Evolutionary conservation across 129 eudicot species (phyloP), one percentile per base, ranked within the genome.

Genomic region (Saposhnikovia divaricata): DNA sequence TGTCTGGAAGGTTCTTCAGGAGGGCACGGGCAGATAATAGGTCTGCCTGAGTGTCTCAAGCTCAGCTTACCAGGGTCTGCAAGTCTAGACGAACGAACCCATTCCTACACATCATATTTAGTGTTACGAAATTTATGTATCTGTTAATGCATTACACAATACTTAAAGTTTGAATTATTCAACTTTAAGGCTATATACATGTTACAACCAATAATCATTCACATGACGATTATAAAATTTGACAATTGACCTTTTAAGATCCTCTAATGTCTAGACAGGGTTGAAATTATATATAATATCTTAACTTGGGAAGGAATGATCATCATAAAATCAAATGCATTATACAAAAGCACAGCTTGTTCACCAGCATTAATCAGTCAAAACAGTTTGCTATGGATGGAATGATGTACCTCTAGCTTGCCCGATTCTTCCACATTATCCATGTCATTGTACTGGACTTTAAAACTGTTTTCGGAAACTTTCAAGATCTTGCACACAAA

Each of bases 1-100:
- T 34, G 21, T 42, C 81, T 57, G 8, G 82, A 77, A 44, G 82
- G 68, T 55, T 87, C 84, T 72, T 37, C 18, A n/a, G 79, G 80
- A 40, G 88, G 89, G 78, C 86, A 80, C 31, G 96, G 96, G 57
- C 96, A 87, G n/a, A 89, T 47, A 0, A 84, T 84, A 65, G 75
- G 83, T 37, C 93, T 91, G 34, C 91, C 90, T n/a, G 74, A 69
- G 69, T 77, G 79, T 84, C 92, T 88, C 84, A 86, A 75, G 46
- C 84, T 83, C 66, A 88, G 47, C 73, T 81, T 90, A 86, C 88
- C 90, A 63, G 85, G 81, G 80, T 37, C 83, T 28, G 96, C 96
- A 25, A 81, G 75, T 88, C 82, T 83, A 18, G 55, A 78, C 5
- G 84, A 77, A 37, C 85, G 45, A 51, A 88, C 86, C 88, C 91